Evolutionary conservation across 305 asterid species (phyloP).

Genomic region (Petunia hybrid): DNA sequence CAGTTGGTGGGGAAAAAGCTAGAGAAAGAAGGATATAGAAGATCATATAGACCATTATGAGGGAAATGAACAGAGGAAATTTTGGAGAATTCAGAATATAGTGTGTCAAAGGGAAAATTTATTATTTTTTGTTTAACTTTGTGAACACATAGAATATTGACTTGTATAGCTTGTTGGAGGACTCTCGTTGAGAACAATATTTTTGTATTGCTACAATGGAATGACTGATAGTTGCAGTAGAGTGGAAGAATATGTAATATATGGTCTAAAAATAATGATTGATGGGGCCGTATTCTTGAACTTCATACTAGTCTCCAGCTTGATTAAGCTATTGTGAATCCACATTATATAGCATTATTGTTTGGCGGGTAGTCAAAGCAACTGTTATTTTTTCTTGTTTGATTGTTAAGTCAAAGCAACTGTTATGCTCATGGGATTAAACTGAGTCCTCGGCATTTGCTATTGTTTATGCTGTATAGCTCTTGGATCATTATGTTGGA

Average conservation of each 20-base stretch:
- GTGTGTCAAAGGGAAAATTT: background rate
- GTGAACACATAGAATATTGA: background rate
- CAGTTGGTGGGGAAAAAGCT: slow-evolving; percentile 17
- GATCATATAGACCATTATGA: slow-evolving; percentile 3
- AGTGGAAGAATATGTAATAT: slow-evolving; percentile 4
- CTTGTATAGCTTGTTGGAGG: background rate
- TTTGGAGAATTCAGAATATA: slow-evolving; percentile 25
- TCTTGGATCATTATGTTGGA: slow-evolving; percentile 23
- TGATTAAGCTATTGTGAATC: slow-evolving; percentile 14
- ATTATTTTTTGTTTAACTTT: background rate
- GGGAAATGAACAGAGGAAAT: slow-evolving; percentile 13
- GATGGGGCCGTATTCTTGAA: background rate
- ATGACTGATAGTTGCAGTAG: slow-evolving; percentile 22
- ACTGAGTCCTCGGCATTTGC: slow-evolving; percentile 1
- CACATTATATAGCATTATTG: background rate
- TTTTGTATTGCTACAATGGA: slow-evolving; percentile 16
- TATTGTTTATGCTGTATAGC: background rate
- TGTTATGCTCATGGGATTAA: background rate
- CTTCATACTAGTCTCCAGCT: slow-evolving; percentile 20
- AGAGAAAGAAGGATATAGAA: slow-evolving; percentile 6
- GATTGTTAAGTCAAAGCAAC: background rate
- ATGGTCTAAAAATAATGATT: slow-evolving; percentile 6
- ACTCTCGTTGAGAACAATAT: background rate
- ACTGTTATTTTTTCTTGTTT: background rate
- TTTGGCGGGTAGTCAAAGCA: background rate